Conservation (phyloP, 192 early-diverging fungal genomes). For the Lobosporangium transversale region DNA sequence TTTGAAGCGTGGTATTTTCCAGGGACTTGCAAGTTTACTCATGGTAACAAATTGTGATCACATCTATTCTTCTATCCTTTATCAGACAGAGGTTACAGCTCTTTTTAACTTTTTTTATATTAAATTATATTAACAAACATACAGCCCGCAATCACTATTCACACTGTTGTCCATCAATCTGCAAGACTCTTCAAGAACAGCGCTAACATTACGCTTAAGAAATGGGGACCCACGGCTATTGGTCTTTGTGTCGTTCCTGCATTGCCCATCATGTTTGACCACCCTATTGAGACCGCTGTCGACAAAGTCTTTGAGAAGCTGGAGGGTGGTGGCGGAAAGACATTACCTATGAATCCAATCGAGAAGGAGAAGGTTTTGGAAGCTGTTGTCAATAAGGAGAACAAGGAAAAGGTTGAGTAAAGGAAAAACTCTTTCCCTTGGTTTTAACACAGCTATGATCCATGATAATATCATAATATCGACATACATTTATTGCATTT, state of each 20-base stretch:
- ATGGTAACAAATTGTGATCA: slow-evolving; percentile 15
- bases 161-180: slow-evolving; percentile 66
- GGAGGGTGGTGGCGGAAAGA: slow-evolving; percentile 40
- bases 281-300: slow-evolving; percentile 67
- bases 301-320: slow-evolving; percentile 68
- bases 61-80: not conserved
- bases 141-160: slow-evolving; percentile 71
- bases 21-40: slow-evolving; percentile 66
- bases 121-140: slow-evolving; percentile 29
- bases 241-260: slow-evolving; percentile 71
- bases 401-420: slow-evolving; percentile 41
- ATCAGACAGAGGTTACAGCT: not conserved
- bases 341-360: slow-evolving; percentile 36
- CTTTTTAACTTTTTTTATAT: not conserved
- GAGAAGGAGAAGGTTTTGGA: slow-evolving; percentile 37
- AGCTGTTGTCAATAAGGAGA: slow-evolving; percentile 39
- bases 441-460: not conserved
- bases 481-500: not conserved
- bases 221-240: slow-evolving; percentile 68
- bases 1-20: slow-evolving; percentile 69
- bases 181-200: slow-evolving; percentile 56
- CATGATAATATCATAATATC: not conserved
- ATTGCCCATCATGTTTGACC: slow-evolving; percentile 72
- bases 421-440: too few species aligned
- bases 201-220: slow-evolving; percentile 55